Conservation (phyloP, 805 yeast genomes). For the Lipomyces yamadae region DNA sequence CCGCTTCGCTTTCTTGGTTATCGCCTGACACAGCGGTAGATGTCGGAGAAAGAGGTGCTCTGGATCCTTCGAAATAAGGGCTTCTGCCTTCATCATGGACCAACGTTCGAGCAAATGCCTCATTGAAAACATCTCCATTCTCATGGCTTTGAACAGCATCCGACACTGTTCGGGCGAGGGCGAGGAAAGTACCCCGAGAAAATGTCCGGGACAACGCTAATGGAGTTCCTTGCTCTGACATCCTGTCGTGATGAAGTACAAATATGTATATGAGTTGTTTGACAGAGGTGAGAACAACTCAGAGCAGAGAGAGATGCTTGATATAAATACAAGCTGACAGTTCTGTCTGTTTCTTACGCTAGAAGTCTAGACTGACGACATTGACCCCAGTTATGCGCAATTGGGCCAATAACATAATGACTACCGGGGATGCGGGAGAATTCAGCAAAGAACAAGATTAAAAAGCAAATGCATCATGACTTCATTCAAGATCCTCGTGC, state of each 20-base stretch:
- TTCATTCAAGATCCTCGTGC: too few relatives aligned
- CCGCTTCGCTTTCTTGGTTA: background rate
- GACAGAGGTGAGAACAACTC: background rate
- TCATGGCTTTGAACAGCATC: slow-evolving; percentile 4
- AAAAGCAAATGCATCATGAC: too few relatives aligned
- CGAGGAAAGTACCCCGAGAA: background rate
- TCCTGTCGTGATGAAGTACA: background rate
- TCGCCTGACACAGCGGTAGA: background rate
- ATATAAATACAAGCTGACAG: too few relatives aligned
- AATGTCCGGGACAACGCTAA: background rate
- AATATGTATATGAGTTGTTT: background rate
- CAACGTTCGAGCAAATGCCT: background rate
- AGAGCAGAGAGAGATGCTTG: too few relatives aligned
- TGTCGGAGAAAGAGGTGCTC: too few relatives aligned
- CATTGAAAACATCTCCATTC: background rate
- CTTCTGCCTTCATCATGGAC: slow-evolving; percentile 7
- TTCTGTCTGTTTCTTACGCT: too few relatives aligned
- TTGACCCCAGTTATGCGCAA: too few relatives aligned
- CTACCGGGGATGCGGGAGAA: too few relatives aligned
- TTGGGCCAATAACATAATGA: too few relatives aligned
- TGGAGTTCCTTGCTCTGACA: background rate
- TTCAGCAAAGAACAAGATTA: too few relatives aligned
- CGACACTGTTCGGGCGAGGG: slow-evolving; percentile 7
- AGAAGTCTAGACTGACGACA: too few relatives aligned
- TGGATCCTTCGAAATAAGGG: background rate